A percentile compares a stretch with the other conserved stretches of the same genome.
Conservation (phyloP, 495 filamentous ascomycete species). For the Aspergillus asperescens region DNA sequence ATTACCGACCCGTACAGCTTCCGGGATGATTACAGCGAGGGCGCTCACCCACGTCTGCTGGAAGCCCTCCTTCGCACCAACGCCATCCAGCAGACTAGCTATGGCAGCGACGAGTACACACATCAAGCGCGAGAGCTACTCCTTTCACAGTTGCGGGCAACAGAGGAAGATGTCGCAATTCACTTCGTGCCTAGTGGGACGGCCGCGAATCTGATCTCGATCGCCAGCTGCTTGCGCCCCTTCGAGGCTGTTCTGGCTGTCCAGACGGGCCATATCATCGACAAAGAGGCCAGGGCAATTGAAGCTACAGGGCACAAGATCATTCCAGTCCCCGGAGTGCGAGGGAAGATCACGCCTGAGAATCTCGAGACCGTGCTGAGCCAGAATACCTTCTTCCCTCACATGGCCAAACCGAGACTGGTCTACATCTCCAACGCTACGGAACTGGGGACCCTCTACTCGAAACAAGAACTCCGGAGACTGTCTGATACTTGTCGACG, state of each 20-base stretch:
- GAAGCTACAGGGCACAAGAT: constrained; percentile 45
- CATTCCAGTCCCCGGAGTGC: constrained; percentile 33
- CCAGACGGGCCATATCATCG: constrained; percentile 38
- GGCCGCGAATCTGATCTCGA: constrained; percentile 41
- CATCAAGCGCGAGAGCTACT: constrained; percentile 30
- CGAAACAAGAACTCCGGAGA: constrained; percentile 27
- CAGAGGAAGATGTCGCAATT: constrained; percentile 37
- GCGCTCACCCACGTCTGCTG: constrained; percentile 40
- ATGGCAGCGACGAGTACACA: constrained; percentile 36
- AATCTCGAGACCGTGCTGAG: constrained; percentile 32
- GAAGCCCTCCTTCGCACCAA: constrained; percentile 38
- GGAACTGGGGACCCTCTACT: constrained; percentile 40
- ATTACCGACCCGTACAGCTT: constrained; percentile 33
- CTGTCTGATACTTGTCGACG: constrained; percentile 32
- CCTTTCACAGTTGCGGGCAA: constrained; percentile 25
- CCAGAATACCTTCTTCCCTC: constrained; percentile 40
- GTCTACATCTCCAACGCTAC: constrained; percentile 44
- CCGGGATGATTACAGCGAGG: constrained; percentile 45
- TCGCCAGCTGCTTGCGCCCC: constrained; percentile 40
- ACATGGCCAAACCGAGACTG: constrained; percentile 40
- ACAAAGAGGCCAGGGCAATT: constrained; percentile 43
- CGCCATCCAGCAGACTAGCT: constrained; percentile 36
- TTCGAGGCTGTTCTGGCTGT: constrained; percentile 42
- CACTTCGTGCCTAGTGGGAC: constrained; percentile 45
- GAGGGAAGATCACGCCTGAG: constrained; percentile 38